Evolutionary conservation across 805 yeast genomes (phyloP), one percentile per base, ranked within the genome.

Genomic region (Zygoascus tannicola): DNA sequence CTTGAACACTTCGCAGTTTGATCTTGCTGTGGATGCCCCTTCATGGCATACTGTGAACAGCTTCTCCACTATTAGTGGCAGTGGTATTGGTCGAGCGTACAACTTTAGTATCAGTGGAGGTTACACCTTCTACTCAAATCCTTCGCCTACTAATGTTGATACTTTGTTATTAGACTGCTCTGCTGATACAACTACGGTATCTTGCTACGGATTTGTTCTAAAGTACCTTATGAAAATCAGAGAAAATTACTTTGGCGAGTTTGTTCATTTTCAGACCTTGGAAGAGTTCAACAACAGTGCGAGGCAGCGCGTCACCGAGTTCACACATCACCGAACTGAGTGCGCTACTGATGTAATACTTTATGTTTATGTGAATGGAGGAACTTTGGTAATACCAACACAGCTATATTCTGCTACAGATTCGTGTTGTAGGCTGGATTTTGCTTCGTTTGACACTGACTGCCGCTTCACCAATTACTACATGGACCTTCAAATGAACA

Each of bases 191-290:
- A 76, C 88, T 0, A 76, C 83, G 0, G 56, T 92, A 33, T 72
- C 81, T 39, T 75, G 81, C 37, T 84, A 84, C 57, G 98, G 98
- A 0, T 83, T 77, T 58, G 71, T 87, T 5, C 69, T 86, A 4
- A 76, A 81, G 50, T 86, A 83, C 58, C 66, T 90, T 35, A 76
- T 87, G 68, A 73, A 77, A 14, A 68, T 92, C 39, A 74, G 81
- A 38, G 95, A 85, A 56, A 92, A 92, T 57, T 90, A 92, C 58
- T 84, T 92, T 60, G 98, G 98, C 2, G 92, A 85, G 37, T 71
- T 73, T 48, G 70, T 76, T n/a, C 85, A 80, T 52, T 92, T 92
- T 58, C 78, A 75, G 51, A 92, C 97, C 0, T 71, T 86, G 38
- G 92, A 85, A 50, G 98, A 90, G 58, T 88, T 80, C 51, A 74